These are phyloP conservation scores for Puccinia novopanici DNA, from an alignment of 1,284 basidiomycete species.

Conservation along the genomic window DNA sequence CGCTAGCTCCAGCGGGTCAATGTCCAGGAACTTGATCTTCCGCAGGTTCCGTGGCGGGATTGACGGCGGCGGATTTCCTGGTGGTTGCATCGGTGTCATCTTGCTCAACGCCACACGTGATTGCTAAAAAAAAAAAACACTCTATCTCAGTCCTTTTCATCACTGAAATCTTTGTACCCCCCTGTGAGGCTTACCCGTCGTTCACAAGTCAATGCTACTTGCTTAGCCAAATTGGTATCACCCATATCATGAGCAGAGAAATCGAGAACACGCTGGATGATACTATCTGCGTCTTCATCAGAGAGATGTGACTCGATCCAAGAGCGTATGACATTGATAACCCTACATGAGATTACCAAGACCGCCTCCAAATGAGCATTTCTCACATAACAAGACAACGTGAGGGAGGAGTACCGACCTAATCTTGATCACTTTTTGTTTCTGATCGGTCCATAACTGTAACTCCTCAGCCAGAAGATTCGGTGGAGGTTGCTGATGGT, in stretches of 20 bases:
- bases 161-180: not conserved
- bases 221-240: conserved; percentile 56
- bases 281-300: conserved; percentile 58
- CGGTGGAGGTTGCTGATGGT: conserved; percentile 75
- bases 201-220: conserved; percentile 59
- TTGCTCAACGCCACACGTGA: conserved; percentile 43
- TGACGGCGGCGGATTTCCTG: conserved; percentile 66
- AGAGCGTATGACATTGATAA: conserved; percentile 60
- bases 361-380: conserved; percentile 60
- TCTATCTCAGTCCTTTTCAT: not conserved
- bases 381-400: conserved; percentile 70
- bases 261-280: conserved; percentile 57
- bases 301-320: conserved; percentile 61
- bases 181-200: conserved; percentile 54
- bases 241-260: conserved; percentile 59
- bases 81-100: conserved; percentile 56
- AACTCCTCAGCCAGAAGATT: conserved; percentile 69
- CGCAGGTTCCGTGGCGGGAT: conserved; percentile 74
- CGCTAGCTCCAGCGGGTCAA: conserved; percentile 87
- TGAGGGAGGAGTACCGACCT: conserved; percentile 66
- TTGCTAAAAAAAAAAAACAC: not conserved
- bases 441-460: conserved; percentile 80
- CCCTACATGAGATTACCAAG: conserved; percentile 51
- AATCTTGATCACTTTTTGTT: conserved; percentile 83
- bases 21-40: conserved; percentile 79